Evolutionary conservation across 2,329 filamentous ascomycete genomes (phyloP).

Genomic region (Cordyceps pruinosa): DNA sequence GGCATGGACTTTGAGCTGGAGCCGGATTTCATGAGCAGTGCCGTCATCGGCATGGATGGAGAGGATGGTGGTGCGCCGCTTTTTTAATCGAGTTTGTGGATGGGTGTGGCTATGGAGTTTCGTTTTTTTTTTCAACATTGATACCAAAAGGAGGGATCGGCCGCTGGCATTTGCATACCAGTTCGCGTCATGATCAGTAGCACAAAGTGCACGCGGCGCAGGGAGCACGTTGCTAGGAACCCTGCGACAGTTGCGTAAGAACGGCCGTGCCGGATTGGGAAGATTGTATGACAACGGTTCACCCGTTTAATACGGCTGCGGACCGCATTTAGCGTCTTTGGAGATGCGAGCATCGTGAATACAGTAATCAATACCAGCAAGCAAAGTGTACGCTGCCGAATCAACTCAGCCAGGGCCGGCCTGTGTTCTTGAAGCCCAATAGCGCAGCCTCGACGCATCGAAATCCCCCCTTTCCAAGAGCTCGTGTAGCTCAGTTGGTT

Average conservation of each 20-base stretch:
- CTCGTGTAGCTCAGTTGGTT: conserved; percentile 7
- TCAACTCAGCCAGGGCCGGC: too few relatives aligned
- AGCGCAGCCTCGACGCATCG: neutral
- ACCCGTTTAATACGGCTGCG: too few relatives aligned
- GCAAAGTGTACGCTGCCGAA: neutral
- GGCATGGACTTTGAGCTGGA: conserved; percentile 38
- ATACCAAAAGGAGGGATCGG: conserved; percentile 5
- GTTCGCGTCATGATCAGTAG: too few relatives aligned
- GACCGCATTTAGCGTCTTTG: too few relatives aligned
- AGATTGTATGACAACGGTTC: too few relatives aligned
- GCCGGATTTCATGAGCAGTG: conserved; percentile 17
- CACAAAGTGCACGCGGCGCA: too few relatives aligned
- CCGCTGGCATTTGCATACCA: neutral
- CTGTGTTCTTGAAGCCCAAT: neutral
- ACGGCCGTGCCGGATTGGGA: too few relatives aligned
- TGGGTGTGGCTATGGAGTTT: neutral
- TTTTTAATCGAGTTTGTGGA: neutral
- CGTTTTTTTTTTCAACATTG: neutral
- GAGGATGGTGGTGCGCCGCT: conserved; percentile 1
- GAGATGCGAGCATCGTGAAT: too few relatives aligned
- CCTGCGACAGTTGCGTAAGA: too few relatives aligned
- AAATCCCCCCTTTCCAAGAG: neutral
- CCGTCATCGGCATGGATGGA: neutral
- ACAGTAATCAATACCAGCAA: too few relatives aligned
- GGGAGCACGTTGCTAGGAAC: too few relatives aligned